Percentiles rank a stretch among this genome's conserved stretches.
Evolutionary conservation across 192 early-diverging fungal genomes (phyloP).

Genomic region (Allomyces macrogynus): DNA sequence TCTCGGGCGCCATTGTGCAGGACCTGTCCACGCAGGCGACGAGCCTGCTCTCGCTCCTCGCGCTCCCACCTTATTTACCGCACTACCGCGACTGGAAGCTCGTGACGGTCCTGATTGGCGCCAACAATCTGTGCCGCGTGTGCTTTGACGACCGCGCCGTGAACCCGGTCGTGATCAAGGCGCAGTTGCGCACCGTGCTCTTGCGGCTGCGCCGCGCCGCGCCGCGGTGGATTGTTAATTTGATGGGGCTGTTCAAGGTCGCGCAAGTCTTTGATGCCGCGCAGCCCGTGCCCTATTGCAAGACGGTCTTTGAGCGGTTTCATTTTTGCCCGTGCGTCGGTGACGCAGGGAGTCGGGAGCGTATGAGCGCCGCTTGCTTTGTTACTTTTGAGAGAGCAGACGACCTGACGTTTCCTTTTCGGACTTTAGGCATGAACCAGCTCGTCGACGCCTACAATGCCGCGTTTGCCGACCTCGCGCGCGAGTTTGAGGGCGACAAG

Average conservation of each 20-base stretch:
- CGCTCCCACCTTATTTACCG: slow-evolving; percentile 9
- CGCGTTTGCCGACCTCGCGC: background rate
- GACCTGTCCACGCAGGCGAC: slow-evolving; percentile 15
- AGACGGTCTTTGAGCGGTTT: background rate
- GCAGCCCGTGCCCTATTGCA: background rate
- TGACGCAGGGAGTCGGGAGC: background rate
- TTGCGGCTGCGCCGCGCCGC: background rate
- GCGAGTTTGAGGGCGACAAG: background rate
- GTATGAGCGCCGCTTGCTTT: background rate
- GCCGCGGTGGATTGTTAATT: background rate
- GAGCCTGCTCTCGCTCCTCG: slow-evolving; percentile 11
- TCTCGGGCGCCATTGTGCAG: slow-evolving; percentile 26
- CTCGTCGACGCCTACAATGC: background rate
- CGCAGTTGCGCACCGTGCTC: background rate
- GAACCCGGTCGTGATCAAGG: background rate
- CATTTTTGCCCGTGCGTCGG: background rate
- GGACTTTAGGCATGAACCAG: background rate
- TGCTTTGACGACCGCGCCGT: slow-evolving; percentile 3
- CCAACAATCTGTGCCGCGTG: slow-evolving; percentile 28
- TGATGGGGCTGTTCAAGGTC: background rate
- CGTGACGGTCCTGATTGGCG: slow-evolving; percentile 29
- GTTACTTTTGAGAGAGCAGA: too few species aligned
- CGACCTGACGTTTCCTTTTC: too few species aligned
- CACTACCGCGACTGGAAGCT: slow-evolving; percentile 26
- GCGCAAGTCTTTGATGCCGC: background rate